These are phyloP conservation scores for Termitomyces sp. DNA, from an alignment of 768 basidiomycete species.

Conservation along the genomic window DNA sequence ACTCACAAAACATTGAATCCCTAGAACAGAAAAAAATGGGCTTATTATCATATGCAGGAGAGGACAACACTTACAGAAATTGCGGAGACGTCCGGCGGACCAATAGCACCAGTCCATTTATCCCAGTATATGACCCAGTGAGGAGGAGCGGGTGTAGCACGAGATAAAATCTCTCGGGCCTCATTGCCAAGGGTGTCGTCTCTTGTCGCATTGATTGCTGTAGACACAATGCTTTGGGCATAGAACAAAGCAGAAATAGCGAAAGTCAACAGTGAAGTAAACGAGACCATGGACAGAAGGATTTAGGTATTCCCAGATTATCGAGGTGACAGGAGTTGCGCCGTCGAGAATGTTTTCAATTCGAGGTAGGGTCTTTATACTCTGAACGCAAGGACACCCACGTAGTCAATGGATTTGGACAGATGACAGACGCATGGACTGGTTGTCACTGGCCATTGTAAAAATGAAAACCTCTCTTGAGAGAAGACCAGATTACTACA, in stretches of 20 bases:
- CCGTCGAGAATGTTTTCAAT: neutral
- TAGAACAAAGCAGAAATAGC: conserved; percentile 13
- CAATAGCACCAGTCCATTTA: conserved; percentile 36
- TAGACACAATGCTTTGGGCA: conserved; percentile 10
- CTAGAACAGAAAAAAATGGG: conserved; percentile 19
- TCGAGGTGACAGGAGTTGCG: conserved; percentile 1
- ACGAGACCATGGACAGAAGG: conserved; percentile 10
- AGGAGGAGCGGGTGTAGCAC: conserved; percentile 41
- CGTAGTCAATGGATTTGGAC: neutral
- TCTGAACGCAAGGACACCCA: no score
- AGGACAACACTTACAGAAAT: conserved; percentile 28
- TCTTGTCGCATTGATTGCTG: conserved; percentile 14
- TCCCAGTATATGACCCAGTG: conserved; percentile 44
- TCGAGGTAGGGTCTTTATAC: conserved; percentile 4
- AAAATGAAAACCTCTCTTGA: neutral
- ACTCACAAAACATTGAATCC: conserved; percentile 58
- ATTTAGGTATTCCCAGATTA: neutral
- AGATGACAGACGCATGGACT: conserved; percentile 6
- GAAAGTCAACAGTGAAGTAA: conserved; percentile 12
- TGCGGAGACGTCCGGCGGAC: conserved; percentile 40
- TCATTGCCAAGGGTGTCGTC: conserved; percentile 25
- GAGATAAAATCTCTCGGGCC: conserved; percentile 26
- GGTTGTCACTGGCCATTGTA: neutral
- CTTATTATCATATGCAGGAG: neutral
- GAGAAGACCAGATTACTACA: neutral